Evolutionary conservation across 495 filamentous ascomycete genomes (phyloP), one percentile per base, ranked within the genome.

Genomic region (Lophiotrema nucula): DNA sequence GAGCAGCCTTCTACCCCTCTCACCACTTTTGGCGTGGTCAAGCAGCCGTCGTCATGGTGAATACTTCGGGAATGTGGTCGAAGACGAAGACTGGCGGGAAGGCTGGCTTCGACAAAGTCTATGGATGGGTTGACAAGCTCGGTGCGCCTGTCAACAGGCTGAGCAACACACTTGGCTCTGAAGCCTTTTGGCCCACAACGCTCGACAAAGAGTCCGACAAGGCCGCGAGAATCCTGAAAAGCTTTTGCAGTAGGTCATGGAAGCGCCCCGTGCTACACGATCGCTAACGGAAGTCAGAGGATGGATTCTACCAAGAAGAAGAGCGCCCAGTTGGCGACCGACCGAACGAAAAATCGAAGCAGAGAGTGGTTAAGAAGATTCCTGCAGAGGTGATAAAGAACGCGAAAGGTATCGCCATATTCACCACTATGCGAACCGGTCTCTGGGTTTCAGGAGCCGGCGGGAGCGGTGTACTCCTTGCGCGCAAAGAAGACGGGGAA

Each of bases 351-450:
- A 51, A 50, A 31, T 6, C 48, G 59, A 88, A 87, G 70, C 84
- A 86, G 62, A 81, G 77, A 51, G 80, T 89, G 1, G 70, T 90
- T 15, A 87, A 92, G 72, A 91, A 91, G 74, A 95, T 96, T 23
- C 91, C 91, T 0, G 72, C 83, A 26, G 74, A 87, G 67, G 89
- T 95, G 42, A 87, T 96, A 52, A 81, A 86, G 65, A 85, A 88
- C 72, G 90, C 91, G 11, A 89, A 92, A 66, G 91, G 89, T 12
- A 73, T 96, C 31, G 90, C 89, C 23, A 86, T 96, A 59, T 96
- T 96, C 75, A 95, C 91, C 0, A 92, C 88, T 19, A 92, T 96
- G 88, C 85, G 91, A 47, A 90, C 90, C 16, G 91, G 91, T 28
- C 79, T 96, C 16, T 96, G 90, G 90, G 76, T 92, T 33, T 90